These are phyloP conservation scores for Penicillium cataractarum DNA, from an alignment of 495 filamentous ascomycete genomes.

Conservation along the genomic window DNA sequence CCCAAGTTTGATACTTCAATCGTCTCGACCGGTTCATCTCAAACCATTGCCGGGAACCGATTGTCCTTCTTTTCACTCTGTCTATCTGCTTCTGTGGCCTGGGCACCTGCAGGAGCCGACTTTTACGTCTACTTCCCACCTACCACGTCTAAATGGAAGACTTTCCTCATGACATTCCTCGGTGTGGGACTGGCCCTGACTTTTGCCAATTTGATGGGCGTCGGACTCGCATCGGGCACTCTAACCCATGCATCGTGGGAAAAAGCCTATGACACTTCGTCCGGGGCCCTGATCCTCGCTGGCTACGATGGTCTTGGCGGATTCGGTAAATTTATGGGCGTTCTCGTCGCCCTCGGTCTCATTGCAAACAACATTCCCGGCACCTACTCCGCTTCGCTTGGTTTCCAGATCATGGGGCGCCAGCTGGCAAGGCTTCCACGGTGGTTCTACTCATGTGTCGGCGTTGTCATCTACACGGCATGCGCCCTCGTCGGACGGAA, in stretches of 20 bases:
- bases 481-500: conserved; percentile 57
- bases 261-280: conserved; percentile 55
- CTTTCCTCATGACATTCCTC: conserved; percentile 44
- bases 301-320: conserved; percentile 57
- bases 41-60: conserved; percentile 53
- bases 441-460: conserved; percentile 51
- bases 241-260: conserved; percentile 51
- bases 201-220: conserved; percentile 63
- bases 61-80: conserved; percentile 67
- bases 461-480: conserved; percentile 56
- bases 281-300: conserved; percentile 64
- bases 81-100: conserved; percentile 55
- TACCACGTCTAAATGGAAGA: conserved; percentile 40
- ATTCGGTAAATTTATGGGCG: conserved; percentile 67
- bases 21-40: conserved; percentile 27
- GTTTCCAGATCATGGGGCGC: conserved; percentile 58
- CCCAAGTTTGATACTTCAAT: conserved; percentile 57
- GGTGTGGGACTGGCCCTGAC: conserved; percentile 53
- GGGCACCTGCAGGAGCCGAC: conserved; percentile 51
- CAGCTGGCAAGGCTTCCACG: conserved; percentile 51
- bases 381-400: conserved; percentile 62
- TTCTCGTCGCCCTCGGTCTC: conserved; percentile 64
- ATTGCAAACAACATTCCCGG: conserved; percentile 67
- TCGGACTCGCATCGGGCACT: conserved; percentile 66
- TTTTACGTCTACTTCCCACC: conserved; percentile 58